Conservation (phyloP, 257 asterid species). For the Jasminum sambac region DNA sequence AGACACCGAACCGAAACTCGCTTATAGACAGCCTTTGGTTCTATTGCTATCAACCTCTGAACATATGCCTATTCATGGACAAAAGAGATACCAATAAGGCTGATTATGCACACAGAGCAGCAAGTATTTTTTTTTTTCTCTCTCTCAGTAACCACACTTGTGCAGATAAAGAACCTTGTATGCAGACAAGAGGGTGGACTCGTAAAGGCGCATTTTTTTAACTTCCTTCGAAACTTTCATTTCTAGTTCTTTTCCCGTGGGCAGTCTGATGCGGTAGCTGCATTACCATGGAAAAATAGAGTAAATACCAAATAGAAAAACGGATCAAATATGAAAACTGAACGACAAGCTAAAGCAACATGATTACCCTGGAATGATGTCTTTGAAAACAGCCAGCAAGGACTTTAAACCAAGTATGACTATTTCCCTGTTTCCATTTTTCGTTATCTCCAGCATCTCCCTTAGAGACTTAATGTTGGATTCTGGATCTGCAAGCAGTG, state of each 20-base stretch:
- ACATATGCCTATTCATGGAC: slow-evolving; percentile 60
- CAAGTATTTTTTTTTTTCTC: background rate
- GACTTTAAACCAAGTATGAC: slow-evolving; percentile 76
- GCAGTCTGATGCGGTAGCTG: slow-evolving; percentile 95
- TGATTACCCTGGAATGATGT: slow-evolving; percentile 91
- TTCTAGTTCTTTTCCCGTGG: slow-evolving; percentile 91
- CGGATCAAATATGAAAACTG: slow-evolving; percentile 8
- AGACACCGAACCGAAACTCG: slow-evolving; percentile 83
- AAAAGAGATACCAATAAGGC: slow-evolving; percentile 32
- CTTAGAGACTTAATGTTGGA: slow-evolving; percentile 68
- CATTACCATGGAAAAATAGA: slow-evolving; percentile 26
- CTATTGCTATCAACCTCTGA: slow-evolving; percentile 75
- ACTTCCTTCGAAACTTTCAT: slow-evolving; percentile 89
- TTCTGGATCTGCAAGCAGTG: slow-evolving; percentile 86
- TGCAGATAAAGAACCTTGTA: slow-evolving; percentile 64
- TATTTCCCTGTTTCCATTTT: slow-evolving; percentile 57
- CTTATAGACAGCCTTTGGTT: slow-evolving; percentile 53
- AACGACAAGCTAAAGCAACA: slow-evolving; percentile 19
- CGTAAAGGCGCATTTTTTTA: slow-evolving; percentile 75
- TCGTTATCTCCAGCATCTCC: slow-evolving; percentile 85
- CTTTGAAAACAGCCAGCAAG: slow-evolving; percentile 91
- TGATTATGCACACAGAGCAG: background rate
- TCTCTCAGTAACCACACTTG: background rate
- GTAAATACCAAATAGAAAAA: slow-evolving; percentile 15
- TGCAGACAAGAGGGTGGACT: slow-evolving; percentile 71